Evolutionary conservation across 164 flowering plant genomes (phyloP).

Genomic region (Sextonia rubra): DNA sequence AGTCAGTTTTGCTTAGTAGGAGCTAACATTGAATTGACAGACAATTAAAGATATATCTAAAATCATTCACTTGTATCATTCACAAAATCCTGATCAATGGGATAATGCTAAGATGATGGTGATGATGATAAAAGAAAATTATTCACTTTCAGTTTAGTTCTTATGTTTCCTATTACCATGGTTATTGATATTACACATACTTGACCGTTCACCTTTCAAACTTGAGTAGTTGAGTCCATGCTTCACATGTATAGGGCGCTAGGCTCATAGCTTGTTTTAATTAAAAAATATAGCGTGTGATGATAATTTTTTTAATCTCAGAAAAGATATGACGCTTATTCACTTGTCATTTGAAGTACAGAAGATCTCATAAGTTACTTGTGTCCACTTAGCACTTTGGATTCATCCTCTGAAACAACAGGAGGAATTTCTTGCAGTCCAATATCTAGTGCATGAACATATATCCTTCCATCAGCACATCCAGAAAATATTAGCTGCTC

Average conservation of each 20-base stretch:
- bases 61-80: no score
- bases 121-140: no score
- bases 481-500: conserved; percentile 42
- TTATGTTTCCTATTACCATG: no score
- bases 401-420: conserved; percentile 21
- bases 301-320: not conserved
- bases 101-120: no score
- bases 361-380: conserved; percentile 37
- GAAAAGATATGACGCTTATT: no score
- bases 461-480: conserved; percentile 46
- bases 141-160: no score
- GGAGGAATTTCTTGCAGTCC: conserved; percentile 30
- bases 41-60: no score
- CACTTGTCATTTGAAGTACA: not conserved
- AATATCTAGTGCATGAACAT: conserved; percentile 27
- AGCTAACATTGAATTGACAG: no score
- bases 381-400: conserved; percentile 43
- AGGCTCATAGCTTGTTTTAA: no score
- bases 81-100: no score
- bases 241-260: not conserved
- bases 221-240: not conserved
- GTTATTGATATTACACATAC: not conserved
- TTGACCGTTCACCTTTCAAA: not conserved
- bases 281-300: not conserved
- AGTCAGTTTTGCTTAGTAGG: no score